A percentile compares a stretch with the other conserved stretches of the same genome.
These are phyloP conservation scores for Suillus subluteus DNA, from an alignment of 768 basidiomycete genomes.

Conservation along the genomic window DNA sequence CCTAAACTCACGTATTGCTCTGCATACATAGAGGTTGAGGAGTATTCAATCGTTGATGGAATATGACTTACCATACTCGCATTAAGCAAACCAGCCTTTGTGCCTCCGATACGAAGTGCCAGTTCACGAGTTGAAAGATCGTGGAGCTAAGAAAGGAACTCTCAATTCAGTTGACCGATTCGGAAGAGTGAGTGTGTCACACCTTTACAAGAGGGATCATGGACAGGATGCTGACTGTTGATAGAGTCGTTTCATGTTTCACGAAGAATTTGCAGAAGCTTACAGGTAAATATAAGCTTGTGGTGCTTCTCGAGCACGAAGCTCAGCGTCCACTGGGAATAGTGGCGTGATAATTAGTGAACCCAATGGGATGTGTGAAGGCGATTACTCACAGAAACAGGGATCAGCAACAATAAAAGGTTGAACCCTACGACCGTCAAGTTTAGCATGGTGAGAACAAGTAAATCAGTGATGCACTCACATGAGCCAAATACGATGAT, in stretches of 20 bases:
- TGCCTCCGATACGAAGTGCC: constrained; percentile 73
- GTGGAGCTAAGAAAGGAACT: constrained; percentile 54
- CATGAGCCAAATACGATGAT: constrained; percentile 59
- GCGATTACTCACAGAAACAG: constrained; percentile 59
- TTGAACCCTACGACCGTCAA: constrained; percentile 62
- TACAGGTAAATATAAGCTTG: constrained; percentile 65
- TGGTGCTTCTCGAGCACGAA: constrained; percentile 50
- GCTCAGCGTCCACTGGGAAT: constrained; percentile 57
- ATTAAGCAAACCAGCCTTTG: constrained; percentile 78
- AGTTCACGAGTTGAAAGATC: constrained; percentile 78
- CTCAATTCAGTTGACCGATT: background rate
- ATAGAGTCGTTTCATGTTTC: background rate
- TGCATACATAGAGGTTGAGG: constrained; percentile 25
- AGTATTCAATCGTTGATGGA: constrained; percentile 4
- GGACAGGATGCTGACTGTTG: constrained; percentile 63
- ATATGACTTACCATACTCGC: constrained; percentile 66
- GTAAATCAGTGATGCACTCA: constrained; percentile 33
- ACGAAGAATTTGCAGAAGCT: constrained; percentile 25
- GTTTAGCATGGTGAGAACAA: background rate
- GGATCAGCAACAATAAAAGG: constrained; percentile 64
- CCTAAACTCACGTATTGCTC: constrained; percentile 59
- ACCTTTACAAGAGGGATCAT: constrained; percentile 83
- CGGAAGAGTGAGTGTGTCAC: background rate
- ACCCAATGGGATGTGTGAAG: background rate
- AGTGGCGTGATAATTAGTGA: constrained; percentile 5